Conservation (phyloP, 169 alveolate species). For the Cardiosporidium cionae region DNA sequence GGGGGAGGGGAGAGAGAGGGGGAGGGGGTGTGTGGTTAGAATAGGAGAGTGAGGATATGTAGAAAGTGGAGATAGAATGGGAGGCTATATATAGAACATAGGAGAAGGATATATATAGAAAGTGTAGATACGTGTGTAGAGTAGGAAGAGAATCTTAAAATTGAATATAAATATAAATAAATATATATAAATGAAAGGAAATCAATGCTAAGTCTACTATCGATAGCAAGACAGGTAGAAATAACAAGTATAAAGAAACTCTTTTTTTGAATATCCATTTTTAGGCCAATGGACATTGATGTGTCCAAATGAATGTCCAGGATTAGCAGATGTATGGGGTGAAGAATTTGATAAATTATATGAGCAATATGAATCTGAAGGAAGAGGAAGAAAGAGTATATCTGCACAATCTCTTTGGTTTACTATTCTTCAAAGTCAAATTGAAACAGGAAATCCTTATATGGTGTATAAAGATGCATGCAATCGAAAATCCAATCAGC, state of each 20-base stretch:
- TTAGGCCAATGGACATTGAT: conserved; percentile 73
- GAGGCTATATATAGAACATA: too few relatives aligned
- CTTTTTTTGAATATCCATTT: not conserved
- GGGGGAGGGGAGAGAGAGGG: conserved; percentile 67
- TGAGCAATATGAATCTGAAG: conserved; percentile 49
- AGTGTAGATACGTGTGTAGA: too few relatives aligned
- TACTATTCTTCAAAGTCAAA: conserved; percentile 88
- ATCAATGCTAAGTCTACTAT: too few relatives aligned
- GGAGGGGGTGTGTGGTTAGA: too few relatives aligned
- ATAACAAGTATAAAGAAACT: too few relatives aligned
- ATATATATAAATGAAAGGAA: too few relatives aligned
- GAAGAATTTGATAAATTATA: conserved; percentile 88
- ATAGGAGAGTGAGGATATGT: too few relatives aligned
- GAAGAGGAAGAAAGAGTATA: conserved; percentile 86
- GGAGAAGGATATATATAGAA: too few relatives aligned
- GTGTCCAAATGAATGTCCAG: conserved; percentile 98
- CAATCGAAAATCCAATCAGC: conserved; percentile 89
- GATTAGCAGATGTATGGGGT: conserved; percentile 81
- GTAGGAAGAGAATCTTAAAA: too few relatives aligned
- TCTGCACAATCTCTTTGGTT: conserved; percentile 94
- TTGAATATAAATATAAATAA: too few relatives aligned
- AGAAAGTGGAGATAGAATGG: too few relatives aligned
- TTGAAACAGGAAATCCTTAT: conserved; percentile 99
- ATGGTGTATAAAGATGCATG: conserved; percentile 93
- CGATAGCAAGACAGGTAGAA: too few relatives aligned